These are phyloP conservation scores for Phaseolus lunatus DNA, from an alignment of 306 rosid species.

Conservation along the genomic window DNA sequence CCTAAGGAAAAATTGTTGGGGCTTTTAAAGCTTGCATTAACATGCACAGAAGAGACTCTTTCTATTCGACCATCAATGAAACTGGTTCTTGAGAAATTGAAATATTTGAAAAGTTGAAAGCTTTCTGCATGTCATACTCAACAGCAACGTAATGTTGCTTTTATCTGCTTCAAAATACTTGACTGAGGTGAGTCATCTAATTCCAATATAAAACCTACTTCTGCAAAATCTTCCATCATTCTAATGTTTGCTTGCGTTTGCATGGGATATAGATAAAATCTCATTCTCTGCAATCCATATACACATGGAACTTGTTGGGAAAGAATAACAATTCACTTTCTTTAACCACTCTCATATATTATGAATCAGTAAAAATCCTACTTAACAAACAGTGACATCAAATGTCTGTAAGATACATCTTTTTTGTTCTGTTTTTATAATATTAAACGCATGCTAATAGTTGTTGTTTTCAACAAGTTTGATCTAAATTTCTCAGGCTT, in stretches of 20 bases:
- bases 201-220: background rate
- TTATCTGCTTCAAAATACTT: conserved; percentile 26
- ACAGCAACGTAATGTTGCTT: conserved; percentile 34
- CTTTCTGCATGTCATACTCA: conserved; percentile 14
- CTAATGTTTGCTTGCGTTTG: conserved; percentile 17
- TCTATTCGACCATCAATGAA: conserved; percentile 63
- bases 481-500: conserved; percentile 24
- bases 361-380: conserved; percentile 5
- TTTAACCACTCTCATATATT: background rate
- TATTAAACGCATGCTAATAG: background rate
- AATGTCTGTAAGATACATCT: conserved; percentile 6
- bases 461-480: conserved; percentile 23
- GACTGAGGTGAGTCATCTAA: conserved; percentile 40
- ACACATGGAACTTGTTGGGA: conserved; percentile 19
- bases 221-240: conserved; percentile 37
- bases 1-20: conserved; percentile 56
- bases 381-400: background rate
- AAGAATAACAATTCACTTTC: conserved; percentile 27
- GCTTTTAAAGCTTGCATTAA: conserved; percentile 56
- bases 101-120: conserved; percentile 51
- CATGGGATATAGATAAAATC: conserved; percentile 9
- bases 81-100: conserved; percentile 60
- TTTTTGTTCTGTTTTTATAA: background rate
- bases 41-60: conserved; percentile 58
- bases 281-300: conserved; percentile 15